Percentiles rank a stretch among this genome's conserved stretches.
These are phyloP conservation scores for Butyriboletus loyo DNA, from an alignment of 768 basidiomycete genomes.

Conservation along the genomic window DNA sequence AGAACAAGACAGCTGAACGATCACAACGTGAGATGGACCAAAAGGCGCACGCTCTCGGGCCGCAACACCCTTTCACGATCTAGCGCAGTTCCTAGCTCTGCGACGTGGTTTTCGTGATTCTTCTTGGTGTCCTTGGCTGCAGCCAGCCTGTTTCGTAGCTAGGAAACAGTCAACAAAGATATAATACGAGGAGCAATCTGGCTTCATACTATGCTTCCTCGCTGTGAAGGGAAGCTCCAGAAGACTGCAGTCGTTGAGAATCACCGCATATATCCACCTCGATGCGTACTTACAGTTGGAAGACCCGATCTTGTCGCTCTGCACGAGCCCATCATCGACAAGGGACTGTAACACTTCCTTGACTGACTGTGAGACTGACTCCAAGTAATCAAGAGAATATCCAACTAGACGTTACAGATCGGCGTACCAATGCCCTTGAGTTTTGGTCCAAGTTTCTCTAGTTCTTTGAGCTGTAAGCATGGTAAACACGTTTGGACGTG, in stretches of 20 bases:
- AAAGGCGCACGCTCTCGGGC: conserved; percentile 50
- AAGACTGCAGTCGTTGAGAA: conserved; percentile 55
- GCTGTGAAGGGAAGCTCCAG: conserved; percentile 93
- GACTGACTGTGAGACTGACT: conserved; percentile 79
- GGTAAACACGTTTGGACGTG: neutral
- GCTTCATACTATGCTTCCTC: conserved; percentile 63
- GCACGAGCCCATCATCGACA: conserved; percentile 82
- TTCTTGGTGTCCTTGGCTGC: conserved; percentile 46
- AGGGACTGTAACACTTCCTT: conserved; percentile 89
- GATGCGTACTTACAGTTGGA: conserved; percentile 71
- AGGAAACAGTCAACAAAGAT: conserved; percentile 2
- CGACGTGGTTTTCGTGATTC: conserved; percentile 43
- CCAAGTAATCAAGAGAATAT: neutral
- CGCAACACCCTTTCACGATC: conserved; percentile 52
- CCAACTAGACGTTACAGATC: neutral
- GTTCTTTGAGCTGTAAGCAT: conserved; percentile 69
- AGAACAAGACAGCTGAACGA: neutral
- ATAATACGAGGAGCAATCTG: neutral
- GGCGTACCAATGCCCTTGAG: conserved; percentile 82
- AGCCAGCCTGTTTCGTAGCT: conserved; percentile 59
- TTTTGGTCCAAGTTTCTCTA: conserved; percentile 87
- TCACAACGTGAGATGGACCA: neutral
- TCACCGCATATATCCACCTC: conserved; percentile 22
- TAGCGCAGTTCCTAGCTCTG: conserved; percentile 47
- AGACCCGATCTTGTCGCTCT: conserved; percentile 89